Base-by-base conservation (phyloP, 2,329 filamentous ascomycete genomes). In the Hymenotorrendiella dingleyae region DNA sequence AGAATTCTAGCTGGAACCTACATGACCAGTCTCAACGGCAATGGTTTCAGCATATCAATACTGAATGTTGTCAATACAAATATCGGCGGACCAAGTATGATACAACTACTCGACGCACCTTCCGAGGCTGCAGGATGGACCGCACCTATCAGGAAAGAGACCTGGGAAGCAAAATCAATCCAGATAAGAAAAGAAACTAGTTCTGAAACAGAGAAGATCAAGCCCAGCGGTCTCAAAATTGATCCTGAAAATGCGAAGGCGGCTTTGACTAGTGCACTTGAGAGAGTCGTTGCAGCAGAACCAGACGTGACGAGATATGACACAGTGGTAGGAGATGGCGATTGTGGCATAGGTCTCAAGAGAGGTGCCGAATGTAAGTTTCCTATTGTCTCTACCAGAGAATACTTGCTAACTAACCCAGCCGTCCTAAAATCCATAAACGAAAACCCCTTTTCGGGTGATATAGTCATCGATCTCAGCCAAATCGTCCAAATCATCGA, bases 11-110 rank as follows among this genome's bases (percentile, higher is more conserved):
- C 78, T 22, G 79, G 82, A 9, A 84, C 80, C 0, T 86, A 80
- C 64, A 80, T 86, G 72, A 86, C 82, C 14, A 84, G 80, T 49
- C 62, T 87, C 48, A 85, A 87, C 51, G 82, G 80, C 1, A 68
- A 83, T 6, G 83, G 83, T 4, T 86, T 87, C 65, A 84, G 79
- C 48, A 74, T 85, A 43, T 82, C 80, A 3, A 58, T 86, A 10
- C 66, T 86, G 24, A 81, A 77, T 58, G 66, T 83, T 7, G 67
- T 68, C 6, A 76, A 83, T 49, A 78, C 76, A 1, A 43, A 61
- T 28, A 50, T 62, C 29, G 60, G 58, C 3, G 59, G 59, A 23
- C 57, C 57, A 34, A 78, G 76, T 8, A 72, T 85, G 63, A 63
- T 86, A 7, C 73, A 84, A 45, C 68, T 86, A 29, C 66, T 87